Base-by-base conservation (phyloP, 148 eudicot genomes). In the Rhododendron griersonianum region DNA sequence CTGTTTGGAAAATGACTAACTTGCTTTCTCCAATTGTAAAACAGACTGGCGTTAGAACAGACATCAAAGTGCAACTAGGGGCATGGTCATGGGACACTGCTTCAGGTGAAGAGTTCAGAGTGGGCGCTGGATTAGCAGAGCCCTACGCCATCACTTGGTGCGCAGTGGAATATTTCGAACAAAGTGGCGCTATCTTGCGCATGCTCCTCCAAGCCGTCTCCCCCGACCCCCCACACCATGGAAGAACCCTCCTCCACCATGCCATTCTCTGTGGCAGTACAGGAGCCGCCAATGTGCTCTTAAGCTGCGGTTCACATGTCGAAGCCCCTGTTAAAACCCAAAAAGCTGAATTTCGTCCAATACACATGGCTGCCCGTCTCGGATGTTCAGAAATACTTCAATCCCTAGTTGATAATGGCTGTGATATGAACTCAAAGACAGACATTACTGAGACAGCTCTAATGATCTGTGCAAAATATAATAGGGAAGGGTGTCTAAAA, bases 21-120 rank as follows among this genome's bases (percentile, higher is more conserved):
- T 9, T 45, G 19, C 44, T 82, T 78, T 83, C 25, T 77, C 30
- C 48, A 39, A 84, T 81, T 81, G 19, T 45, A 81, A 85, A 85
- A 23, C 69, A 96, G 99, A 96, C 91, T 85, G 90, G 93, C 87
- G 93, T 88, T 78, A 91, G 81, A 89, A 89, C 91, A 39, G 92
- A 94, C 81, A 83, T 86, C 53, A 87, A 88, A 87, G 96, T 93
- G 69, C 93, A 87, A 86, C 91, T 96, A 23, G 99, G 98, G 87
- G 98, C 99, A 84, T 96, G 99, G 99, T 94, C 98, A 85, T 96
- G 99, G 99, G 99, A 95, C 86, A 85, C 86, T 39, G 91, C 89
- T 55, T 84, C 98, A 2, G 99, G 94, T 0, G 99, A 96, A 91
- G 99, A 96, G 88, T 90, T 93, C 39, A 89, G 96, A 82, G 99